Base-by-base conservation (phyloP, 2,329 filamentous ascomycete species). In the Sordariomycetes sp. region DNA sequence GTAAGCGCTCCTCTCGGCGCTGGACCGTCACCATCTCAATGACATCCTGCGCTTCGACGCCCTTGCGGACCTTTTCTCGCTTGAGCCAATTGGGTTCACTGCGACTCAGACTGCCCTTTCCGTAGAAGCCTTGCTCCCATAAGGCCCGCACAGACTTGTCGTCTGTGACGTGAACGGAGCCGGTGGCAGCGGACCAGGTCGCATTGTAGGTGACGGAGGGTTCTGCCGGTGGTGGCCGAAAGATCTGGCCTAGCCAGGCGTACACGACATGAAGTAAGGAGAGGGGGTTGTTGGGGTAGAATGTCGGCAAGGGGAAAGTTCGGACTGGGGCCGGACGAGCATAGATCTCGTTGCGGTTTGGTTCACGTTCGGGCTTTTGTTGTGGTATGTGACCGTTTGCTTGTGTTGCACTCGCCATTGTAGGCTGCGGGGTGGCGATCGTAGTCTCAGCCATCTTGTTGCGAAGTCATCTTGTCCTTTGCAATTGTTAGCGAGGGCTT, bases 61-160 rank as follows among this genome's bases (percentile, higher is more conserved):
- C 83, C 39, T 70, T 70, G 33, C 81, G 73, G 19, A 81, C 78
- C 55, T 85, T 82, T 57, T 94, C 86, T 42, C 83, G 72, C 43
- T 84, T 83, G 33, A 94, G 58, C 92, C 92, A 98, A 46, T 79
- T 92, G 4, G 90, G 90, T 55, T 98, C 90, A 66, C 88, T 95
- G 47, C 93, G 78, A 63, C 88, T 95, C 38, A 96, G 65, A 46
- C 69, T 90, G 29, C 92, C 92, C 58, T 95, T 95, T 31, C 93
- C 93, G 58, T 90, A 98, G 60, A 98, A 98, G 5, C 92, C 92
- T 63, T 93, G 86, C 58, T 94, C 85, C 92, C 93, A 98, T 17
- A 98, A 60, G 2, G 81, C 86, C 35, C 82, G 72, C 41, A 93
- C 80, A 4, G 86, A 80, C 36, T 70, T 68, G 18, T 77, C 66